Conservation (phyloP, 2,329 filamentous ascomycete species). For the Aspergillus sp. region DNA sequence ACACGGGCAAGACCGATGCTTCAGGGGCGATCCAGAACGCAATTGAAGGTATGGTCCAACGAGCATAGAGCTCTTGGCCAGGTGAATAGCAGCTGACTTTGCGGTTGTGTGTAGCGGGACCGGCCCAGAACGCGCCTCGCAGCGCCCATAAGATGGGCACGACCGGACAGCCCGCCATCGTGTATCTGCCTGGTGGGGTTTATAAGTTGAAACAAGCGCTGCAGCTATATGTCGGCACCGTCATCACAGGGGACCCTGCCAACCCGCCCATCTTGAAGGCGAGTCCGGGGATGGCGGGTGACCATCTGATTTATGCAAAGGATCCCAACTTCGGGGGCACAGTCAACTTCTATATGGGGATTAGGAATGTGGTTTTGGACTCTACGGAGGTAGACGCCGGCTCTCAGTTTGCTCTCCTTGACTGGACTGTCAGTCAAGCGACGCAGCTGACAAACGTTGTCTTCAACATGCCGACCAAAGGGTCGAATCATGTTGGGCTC, state of each 20-base stretch:
- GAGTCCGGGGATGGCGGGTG: constrained; percentile 48
- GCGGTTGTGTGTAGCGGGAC: neutral
- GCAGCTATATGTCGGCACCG: constrained; percentile 31
- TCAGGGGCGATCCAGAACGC: constrained; percentile 28
- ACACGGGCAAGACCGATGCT: constrained; percentile 29
- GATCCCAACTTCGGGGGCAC: constrained; percentile 30
- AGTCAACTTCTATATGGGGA: constrained; percentile 35
- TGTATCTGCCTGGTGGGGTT: constrained; percentile 30
- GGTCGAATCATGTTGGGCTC: constrained; percentile 33
- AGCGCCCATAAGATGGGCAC: constrained; percentile 26
- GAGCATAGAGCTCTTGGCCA: neutral
- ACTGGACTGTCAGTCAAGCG: constrained; percentile 40
- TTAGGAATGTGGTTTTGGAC: constrained; percentile 41
- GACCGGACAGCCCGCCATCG: constrained; percentile 28
- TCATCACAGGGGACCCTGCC: constrained; percentile 37
- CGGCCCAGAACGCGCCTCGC: constrained; percentile 5
- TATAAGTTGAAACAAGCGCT: constrained; percentile 25
- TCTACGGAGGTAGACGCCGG: constrained; percentile 27
- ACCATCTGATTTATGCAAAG: constrained; percentile 55
- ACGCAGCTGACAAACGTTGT: constrained; percentile 37
- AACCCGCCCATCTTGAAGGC: constrained; percentile 53
- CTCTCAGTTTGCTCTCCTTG: constrained; percentile 30
- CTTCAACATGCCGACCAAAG: constrained; percentile 35
- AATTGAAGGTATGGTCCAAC: constrained; percentile 22
- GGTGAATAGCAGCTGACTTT: neutral